Evolutionary conservation across 1,139 yeast species (phyloP).

Genomic region (Schwanniomyces etchellsii): DNA sequence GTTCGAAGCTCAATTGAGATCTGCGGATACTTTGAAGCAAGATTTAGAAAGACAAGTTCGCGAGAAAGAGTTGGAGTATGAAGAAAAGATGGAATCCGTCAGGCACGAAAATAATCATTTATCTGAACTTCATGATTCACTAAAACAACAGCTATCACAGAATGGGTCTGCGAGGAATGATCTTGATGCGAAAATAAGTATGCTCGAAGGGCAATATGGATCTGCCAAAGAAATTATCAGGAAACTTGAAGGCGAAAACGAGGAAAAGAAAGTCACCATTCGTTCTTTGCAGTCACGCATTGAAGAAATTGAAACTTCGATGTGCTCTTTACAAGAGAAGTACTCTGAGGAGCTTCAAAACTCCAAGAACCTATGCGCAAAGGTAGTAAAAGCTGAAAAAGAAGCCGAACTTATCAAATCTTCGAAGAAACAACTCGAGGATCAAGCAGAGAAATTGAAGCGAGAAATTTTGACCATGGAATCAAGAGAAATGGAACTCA

Average conservation of each 20-base stretch:
- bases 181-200: constrained; percentile 11
- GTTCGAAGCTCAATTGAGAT: not conserved
- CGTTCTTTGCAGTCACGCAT: constrained; percentile 8
- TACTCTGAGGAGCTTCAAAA: not conserved
- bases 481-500: not conserved
- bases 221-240: constrained; percentile 16
- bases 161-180: not conserved
- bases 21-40: constrained; percentile 1
- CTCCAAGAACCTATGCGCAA: not conserved
- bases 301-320: constrained; percentile 9
- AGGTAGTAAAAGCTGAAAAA: not conserved
- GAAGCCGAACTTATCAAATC: not conserved
- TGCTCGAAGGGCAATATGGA: constrained; percentile 14
- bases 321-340: constrained; percentile 7
- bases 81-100: constrained; percentile 10
- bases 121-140: constrained; percentile 1
- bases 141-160: constrained; percentile 1
- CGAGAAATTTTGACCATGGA: constrained; percentile 3
- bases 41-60: constrained; percentile 21
- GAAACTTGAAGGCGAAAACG: constrained; percentile 12
- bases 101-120: constrained; percentile 7
- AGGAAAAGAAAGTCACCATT: constrained; percentile 12
- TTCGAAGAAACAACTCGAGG: not conserved
- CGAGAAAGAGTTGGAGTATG: constrained; percentile 19
- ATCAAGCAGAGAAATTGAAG: not conserved